These are phyloP conservation scores for Lipomyces oligophaga DNA, from an alignment of 805 yeast species.

Conservation along the genomic window DNA sequence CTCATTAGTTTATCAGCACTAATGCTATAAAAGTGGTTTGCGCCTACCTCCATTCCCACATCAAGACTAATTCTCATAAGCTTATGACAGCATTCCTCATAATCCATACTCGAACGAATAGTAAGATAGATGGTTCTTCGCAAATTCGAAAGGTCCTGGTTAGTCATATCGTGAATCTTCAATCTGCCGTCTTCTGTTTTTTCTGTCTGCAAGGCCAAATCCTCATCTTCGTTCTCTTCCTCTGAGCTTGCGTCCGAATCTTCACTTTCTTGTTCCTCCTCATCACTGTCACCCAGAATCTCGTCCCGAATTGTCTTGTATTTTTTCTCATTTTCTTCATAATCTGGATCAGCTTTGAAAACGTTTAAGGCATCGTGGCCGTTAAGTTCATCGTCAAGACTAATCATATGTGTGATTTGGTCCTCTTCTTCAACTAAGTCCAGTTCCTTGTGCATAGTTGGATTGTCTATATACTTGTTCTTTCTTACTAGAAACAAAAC, in stretches of 20 bases:
- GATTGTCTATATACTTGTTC: constrained; percentile 42
- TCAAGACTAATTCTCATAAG: constrained; percentile 48
- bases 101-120: constrained; percentile 82
- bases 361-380: constrained; percentile 48
- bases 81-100: constrained; percentile 91
- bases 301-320: constrained; percentile 46
- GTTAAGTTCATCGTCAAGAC: constrained; percentile 50
- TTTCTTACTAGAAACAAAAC: constrained; percentile 50
- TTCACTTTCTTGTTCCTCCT: constrained; percentile 28
- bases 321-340: constrained; percentile 47
- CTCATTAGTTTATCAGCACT: constrained; percentile 5
- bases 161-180: constrained; percentile 63
- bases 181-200: constrained; percentile 21
- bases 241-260: constrained; percentile 28
- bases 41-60: constrained; percentile 43
- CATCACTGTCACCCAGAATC: constrained; percentile 44
- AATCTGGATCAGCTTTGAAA: constrained; percentile 52
- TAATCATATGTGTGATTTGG: constrained; percentile 51
- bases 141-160: constrained; percentile 55
- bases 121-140: constrained; percentile 78
- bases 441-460: constrained; percentile 45
- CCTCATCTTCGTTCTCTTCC: constrained; percentile 28
- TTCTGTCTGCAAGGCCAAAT: constrained; percentile 28
- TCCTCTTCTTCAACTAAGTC: constrained; percentile 66
- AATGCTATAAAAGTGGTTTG: too few species aligned